Evolutionary conservation across 805 yeast genomes (phyloP).

Genomic region (Helenozyma rhizophorensis): DNA sequence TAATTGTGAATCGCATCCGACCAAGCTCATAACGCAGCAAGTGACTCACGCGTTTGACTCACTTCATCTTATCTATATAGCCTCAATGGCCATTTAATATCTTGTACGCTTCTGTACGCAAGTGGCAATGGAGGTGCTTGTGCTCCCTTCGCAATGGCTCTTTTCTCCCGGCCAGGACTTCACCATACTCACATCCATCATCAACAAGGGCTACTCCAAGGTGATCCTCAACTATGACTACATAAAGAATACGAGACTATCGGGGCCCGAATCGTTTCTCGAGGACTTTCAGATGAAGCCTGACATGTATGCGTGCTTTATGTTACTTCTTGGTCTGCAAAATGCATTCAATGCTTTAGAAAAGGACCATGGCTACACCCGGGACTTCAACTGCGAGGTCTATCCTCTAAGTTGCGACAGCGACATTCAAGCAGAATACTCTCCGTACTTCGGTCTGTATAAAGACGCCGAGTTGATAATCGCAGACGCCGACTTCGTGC

Average conservation of each 20-base stretch:
- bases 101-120: too few relatives aligned
- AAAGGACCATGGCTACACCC: conserved; percentile 14
- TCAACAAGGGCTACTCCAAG: conserved; percentile 50
- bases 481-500: conserved; percentile 14
- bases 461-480: conserved; percentile 2
- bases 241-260: conserved; percentile 40
- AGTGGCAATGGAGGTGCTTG: conserved; percentile 14
- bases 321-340: conserved; percentile 25
- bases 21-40: too few relatives aligned
- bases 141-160: conserved; percentile 23
- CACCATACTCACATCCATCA: conserved; percentile 18
- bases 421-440: conserved; percentile 18
- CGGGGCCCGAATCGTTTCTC: conserved; percentile 15
- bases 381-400: conserved; percentile 22
- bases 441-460: conserved; percentile 16
- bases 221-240: conserved; percentile 41
- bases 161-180: conserved; percentile 4
- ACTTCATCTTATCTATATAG: too few relatives aligned
- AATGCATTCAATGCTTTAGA: conserved; percentile 20
- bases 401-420: conserved; percentile 17
- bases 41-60: too few relatives aligned
- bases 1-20: too few relatives aligned
- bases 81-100: too few relatives aligned
- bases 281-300: conserved; percentile 23
- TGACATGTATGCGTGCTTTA: conserved; percentile 14